Conservation (phyloP, 129 eudicot species). For the Erigeron canadensis region DNA sequence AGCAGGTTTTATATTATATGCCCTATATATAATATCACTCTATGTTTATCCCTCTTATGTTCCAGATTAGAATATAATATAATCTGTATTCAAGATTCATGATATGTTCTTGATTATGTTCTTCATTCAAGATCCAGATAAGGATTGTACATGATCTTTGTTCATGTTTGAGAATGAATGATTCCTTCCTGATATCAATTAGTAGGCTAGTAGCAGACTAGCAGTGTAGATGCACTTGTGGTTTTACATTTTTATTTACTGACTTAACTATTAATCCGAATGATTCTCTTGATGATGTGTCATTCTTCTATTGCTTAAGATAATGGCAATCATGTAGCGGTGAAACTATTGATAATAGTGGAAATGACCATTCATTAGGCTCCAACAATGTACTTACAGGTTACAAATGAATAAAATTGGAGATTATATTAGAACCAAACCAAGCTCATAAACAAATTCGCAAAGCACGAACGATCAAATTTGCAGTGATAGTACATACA, state of each 20-base stretch:
- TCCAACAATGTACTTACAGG: too few relatives aligned
- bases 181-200: not conserved
- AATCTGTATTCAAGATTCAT: slow-evolving; percentile 8
- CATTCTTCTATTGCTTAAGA: not conserved
- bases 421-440: too few relatives aligned
- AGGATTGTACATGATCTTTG: slow-evolving; percentile 2
- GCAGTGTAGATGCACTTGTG: not conserved
- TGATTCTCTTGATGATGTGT: not conserved
- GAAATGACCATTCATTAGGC: too few relatives aligned
- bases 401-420: too few relatives aligned
- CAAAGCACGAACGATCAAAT: too few relatives aligned
- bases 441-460: too few relatives aligned
- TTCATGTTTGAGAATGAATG: not conserved
- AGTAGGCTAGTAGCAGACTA: not conserved
- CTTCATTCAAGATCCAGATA: slow-evolving; percentile 12
- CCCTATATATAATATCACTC: not conserved
- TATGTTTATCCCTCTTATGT: slow-evolving; percentile 8
- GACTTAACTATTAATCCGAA: not conserved
- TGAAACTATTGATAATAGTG: too few relatives aligned
- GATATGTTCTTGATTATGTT: slow-evolving; percentile 9
- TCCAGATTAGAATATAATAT: slow-evolving; percentile 10
- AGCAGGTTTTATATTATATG: slow-evolving; percentile 5
- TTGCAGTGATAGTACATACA: too few relatives aligned
- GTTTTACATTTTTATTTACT: not conserved
- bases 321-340: not conserved